Percentiles rank a stretch among this genome's conserved stretches.
Evolutionary conservation across 805 yeast species (phyloP).

Genomic region (Yamadazyma nakazawae): DNA sequence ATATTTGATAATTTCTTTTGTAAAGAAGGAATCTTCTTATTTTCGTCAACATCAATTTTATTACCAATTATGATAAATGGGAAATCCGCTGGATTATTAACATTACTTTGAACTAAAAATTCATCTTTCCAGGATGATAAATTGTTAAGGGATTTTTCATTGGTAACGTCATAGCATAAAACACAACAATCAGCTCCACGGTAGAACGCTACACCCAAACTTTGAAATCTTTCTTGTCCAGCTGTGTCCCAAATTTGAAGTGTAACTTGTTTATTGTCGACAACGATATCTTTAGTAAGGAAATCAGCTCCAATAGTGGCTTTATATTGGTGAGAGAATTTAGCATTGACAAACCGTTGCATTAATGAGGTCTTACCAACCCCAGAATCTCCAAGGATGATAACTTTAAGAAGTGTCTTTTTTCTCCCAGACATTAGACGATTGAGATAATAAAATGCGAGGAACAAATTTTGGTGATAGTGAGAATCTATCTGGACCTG

Average conservation of each 20-base stretch:
- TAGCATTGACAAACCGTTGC: conserved; percentile 96
- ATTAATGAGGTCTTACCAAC: conserved; percentile 96
- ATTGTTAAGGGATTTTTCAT: conserved; percentile 87
- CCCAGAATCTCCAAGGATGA: conserved; percentile 94
- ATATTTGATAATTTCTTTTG: conserved; percentile 50
- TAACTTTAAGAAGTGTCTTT: conserved; percentile 78
- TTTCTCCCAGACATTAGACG: conserved; percentile 56
- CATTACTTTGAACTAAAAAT: conserved; percentile 89
- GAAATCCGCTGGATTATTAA: conserved; percentile 89
- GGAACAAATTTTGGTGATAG: too few species aligned
- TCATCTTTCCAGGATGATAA: conserved; percentile 93
- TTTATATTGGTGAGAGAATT: conserved; percentile 92
- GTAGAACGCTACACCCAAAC: conserved; percentile 94
- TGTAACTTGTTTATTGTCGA: conserved; percentile 80
- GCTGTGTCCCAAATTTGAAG: conserved; percentile 98
- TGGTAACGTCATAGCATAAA: conserved; percentile 91
- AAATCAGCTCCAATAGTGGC: conserved; percentile 99
- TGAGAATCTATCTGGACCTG: too few species aligned
- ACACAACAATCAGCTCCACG: conserved; percentile 99
- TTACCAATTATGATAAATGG: conserved; percentile 95
- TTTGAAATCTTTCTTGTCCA: conserved; percentile 97
- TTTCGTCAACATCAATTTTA: conserved; percentile 91
- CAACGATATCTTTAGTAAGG: conserved; percentile 80
- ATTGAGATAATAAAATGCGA: background rate
- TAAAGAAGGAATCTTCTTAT: conserved; percentile 66